A percentile compares a stretch with the other conserved stretches of the same genome.
These are phyloP conservation scores for Moricandia arvensis DNA, from an alignment of 345 rosid species.

Conservation along the genomic window DNA sequence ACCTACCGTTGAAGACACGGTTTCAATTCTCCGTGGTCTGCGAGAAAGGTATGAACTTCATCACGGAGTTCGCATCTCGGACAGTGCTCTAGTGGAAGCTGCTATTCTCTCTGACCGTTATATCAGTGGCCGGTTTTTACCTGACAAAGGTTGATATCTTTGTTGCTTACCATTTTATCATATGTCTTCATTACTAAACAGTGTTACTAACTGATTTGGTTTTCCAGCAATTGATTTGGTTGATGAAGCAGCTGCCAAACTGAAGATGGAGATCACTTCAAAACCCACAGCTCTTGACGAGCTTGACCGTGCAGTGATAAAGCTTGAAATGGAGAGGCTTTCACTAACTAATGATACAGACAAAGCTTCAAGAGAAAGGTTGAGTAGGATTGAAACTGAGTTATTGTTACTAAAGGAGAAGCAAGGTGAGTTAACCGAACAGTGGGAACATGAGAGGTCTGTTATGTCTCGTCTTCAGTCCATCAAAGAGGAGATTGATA, in stretches of 20 bases:
- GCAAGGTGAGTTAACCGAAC: conserved; percentile 83
- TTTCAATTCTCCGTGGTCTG: conserved; percentile 92
- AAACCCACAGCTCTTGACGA: conserved; percentile 98
- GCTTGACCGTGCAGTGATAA: conserved; percentile 86
- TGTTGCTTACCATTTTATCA: neutral
- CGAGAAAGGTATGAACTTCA: conserved; percentile 98
- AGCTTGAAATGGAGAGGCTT: conserved; percentile 97
- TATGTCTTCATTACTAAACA: neutral
- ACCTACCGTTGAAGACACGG: conserved; percentile 85
- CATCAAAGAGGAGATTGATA: conserved; percentile 96
- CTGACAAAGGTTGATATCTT: conserved; percentile 78
- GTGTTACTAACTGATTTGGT: conserved; percentile 22
- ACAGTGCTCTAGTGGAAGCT: conserved; percentile 96
- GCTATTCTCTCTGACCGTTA: conserved; percentile 96
- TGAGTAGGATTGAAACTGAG: conserved; percentile 83
- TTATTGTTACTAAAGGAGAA: conserved; percentile 67
- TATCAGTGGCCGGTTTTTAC: conserved; percentile 95
- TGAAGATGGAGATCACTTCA: conserved; percentile 99
- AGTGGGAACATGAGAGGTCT: conserved; percentile 98
- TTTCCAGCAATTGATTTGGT: conserved; percentile 92
- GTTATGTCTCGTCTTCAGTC: conserved; percentile 96
- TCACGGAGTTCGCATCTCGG: conserved; percentile 98
- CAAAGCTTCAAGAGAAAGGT: conserved; percentile 88
- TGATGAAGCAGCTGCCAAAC: conserved; percentile 98
- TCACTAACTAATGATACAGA: conserved; percentile 92